Evolutionary conservation across 352 stramenopile genomes (phyloP), one percentile per base, ranked within the genome.

Genomic region (Phytophthora chlamydospora): DNA sequence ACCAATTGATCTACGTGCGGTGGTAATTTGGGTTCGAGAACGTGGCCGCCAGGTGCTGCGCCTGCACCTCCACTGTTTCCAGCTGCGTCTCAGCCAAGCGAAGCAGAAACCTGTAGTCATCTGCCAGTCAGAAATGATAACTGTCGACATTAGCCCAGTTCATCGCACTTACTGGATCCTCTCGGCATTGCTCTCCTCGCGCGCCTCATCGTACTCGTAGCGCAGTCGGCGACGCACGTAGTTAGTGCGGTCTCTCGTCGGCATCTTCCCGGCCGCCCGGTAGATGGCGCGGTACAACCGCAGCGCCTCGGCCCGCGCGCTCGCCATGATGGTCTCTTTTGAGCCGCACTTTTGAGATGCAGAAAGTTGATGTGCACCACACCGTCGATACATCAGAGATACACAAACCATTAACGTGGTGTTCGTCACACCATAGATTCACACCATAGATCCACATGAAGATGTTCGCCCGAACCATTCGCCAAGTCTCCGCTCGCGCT

Each of bases 251-350:
- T 93, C 83, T 16, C 76, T 70, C 27, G 81, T 83, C 24, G 83
- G 83, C 81, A 93, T 90, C 48, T 78, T 75, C 12, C 69, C 78
- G 11, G 83, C 79, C 36, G 79, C 76, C 52, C 83, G 83, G 51
- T 91, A 93, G 52, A 93, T 93, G 6, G 76, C 73, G 50, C 83
- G 81, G 50, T 93, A 93, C 51, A 91, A 60, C 35, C 73, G 76
- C 59, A 90, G 51, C 42, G 78, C 79, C 52, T 91, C 70, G 9
- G 41, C 51, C 52, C 62, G 50, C 48, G 69, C 59, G 35, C 52
- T 47, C 40, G 39, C 19, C 43, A 45, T 60, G 17, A 45, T 60
- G 21, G 21, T 24, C 21, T 24, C 21, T 24, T 24, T 24, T 14
- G 33, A 38, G 33, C 13, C 33, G 33, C 1, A 38, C 3, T 42